These are phyloP conservation scores for Globisporangium orthogonon DNA, from an alignment of 352 stramenopile genomes.

Conservation along the genomic window DNA sequence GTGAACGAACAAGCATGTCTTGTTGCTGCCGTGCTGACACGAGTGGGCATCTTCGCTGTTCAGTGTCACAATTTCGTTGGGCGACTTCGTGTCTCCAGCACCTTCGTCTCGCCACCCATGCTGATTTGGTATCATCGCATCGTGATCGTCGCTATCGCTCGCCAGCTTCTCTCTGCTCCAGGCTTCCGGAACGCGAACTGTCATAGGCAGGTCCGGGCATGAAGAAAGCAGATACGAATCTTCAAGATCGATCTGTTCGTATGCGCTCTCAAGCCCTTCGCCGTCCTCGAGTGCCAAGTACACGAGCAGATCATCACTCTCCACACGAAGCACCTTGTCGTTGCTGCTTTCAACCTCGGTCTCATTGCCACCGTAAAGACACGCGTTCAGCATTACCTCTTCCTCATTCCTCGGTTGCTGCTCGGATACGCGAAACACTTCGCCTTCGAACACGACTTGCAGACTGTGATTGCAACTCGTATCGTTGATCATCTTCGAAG, in stretches of 20 bases:
- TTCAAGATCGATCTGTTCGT: not conserved
- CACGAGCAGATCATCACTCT: conserved; percentile 4
- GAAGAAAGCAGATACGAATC: not conserved
- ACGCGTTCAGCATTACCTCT: not conserved
- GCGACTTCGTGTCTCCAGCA: too few species aligned
- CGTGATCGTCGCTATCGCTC: too few species aligned
- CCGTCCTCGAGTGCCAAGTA: not conserved
- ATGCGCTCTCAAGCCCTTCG: not conserved
- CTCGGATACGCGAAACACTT: conserved; percentile 3
- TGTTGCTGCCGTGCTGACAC: conserved; percentile 7
- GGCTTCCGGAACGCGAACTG: not conserved
- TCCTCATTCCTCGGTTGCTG: not conserved
- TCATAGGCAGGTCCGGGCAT: not conserved
- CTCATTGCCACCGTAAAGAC: not conserved
- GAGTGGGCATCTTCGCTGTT: not conserved
- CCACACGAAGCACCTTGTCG: conserved; percentile 5
- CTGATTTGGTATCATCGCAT: too few species aligned
- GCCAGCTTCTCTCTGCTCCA: too few species aligned
- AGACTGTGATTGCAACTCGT: not conserved
- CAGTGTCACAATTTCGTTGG: too few species aligned
- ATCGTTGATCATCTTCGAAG: not conserved
- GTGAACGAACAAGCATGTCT: conserved; percentile 39
- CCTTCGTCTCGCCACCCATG: too few species aligned
- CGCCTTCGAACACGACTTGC: conserved; percentile 4
- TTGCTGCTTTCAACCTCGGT: not conserved